Evolutionary conservation across 352 stramenopile genomes (phyloP), one percentile per base, ranked within the genome.

Genomic region (Pythium aristosporum): DNA sequence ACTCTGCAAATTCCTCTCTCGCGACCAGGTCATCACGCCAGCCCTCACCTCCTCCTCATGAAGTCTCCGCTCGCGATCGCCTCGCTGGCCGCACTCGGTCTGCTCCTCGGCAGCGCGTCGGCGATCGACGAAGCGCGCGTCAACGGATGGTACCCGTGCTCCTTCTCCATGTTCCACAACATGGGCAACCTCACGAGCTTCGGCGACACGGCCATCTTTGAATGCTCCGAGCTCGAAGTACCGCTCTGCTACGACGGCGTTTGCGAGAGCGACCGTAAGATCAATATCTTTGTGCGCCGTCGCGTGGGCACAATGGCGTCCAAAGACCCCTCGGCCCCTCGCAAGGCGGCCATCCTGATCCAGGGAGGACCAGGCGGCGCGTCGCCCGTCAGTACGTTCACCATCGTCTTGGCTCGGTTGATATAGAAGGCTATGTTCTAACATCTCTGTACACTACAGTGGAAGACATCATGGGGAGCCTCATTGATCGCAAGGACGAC

Each of bases 211-310:
- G 20, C 49, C 18, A 21, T 49, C 9, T 87, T 83, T 59, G 77
- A 93, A 34, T 93, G 85, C 66, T 75, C 77, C 0, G 71, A 86
- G 46, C 67, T 93, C 16, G 65, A 75, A 20, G 76, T 90, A 54
- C 82, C 85, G 48, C 69, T 93, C 50, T 93, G 85, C 63, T 85
- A 91, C 68, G 69, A 79, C 1, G 74, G 72, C 20, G 56, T 93
- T 7, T 93, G 85, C 66, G 44, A 73, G 30, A 90, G 80, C 60
- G 68, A 82, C 53, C 73, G 77, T 49, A 82, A 58, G 30, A 75
- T 91, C 53, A 58, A 79, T 43, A 32, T 91, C 13, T 83, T 83
- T 37, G 67, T 80, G 34, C 73, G 73, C 32, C 69, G 75, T 9
- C 53, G 73, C 20, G 25, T 68, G 2, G 48, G 42, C 12, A 39